A percentile compares a stretch with the other conserved stretches of the same genome.
Evolutionary conservation across 441 rosid genomes (phyloP).

Genomic region (Hura crepitans): DNA sequence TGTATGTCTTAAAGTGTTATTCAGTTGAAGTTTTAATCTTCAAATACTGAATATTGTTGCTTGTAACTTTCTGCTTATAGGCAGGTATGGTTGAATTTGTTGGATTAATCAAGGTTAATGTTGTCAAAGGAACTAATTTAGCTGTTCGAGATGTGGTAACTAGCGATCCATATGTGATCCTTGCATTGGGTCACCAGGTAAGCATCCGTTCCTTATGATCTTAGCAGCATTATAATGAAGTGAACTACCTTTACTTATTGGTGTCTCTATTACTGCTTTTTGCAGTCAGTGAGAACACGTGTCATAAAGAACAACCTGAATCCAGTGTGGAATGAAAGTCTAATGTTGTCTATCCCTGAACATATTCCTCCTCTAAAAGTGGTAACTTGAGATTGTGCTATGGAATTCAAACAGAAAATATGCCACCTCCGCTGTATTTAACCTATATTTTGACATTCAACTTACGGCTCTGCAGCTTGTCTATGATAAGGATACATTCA

Average conservation of each 20-base stretch:
- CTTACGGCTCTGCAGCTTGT: conserved; percentile 49
- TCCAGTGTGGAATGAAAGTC: conserved; percentile 95
- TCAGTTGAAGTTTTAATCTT: not conserved
- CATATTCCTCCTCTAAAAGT: conserved; percentile 82
- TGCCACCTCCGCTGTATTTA: too few relatives aligned
- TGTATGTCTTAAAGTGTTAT: not conserved
- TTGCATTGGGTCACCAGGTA: conserved; percentile 83
- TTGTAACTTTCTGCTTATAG: conserved; percentile 44
- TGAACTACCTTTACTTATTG: not conserved
- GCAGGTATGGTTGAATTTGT: conserved; percentile 96
- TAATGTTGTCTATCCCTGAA: conserved; percentile 92
- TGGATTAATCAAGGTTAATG: conserved; percentile 89
- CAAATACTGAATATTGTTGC: conserved; percentile 19
- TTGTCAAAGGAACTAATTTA: conserved; percentile 89
- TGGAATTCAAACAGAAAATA: not conserved
- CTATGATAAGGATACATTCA: conserved; percentile 84
- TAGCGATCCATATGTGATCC: conserved; percentile 91
- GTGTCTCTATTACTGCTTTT: conserved; percentile 8
- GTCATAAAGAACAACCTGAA: conserved; percentile 93
- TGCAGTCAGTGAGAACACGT: conserved; percentile 84
- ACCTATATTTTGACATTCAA: not conserved
- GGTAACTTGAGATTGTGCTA: conserved; percentile 38
- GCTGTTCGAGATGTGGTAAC: conserved; percentile 82
- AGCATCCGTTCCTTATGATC: conserved; percentile 31
- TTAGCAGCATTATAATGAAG: not conserved